These are phyloP conservation scores for Boechera retrofracta DNA, from an alignment of 345 rosid species.

Conservation along the genomic window DNA sequence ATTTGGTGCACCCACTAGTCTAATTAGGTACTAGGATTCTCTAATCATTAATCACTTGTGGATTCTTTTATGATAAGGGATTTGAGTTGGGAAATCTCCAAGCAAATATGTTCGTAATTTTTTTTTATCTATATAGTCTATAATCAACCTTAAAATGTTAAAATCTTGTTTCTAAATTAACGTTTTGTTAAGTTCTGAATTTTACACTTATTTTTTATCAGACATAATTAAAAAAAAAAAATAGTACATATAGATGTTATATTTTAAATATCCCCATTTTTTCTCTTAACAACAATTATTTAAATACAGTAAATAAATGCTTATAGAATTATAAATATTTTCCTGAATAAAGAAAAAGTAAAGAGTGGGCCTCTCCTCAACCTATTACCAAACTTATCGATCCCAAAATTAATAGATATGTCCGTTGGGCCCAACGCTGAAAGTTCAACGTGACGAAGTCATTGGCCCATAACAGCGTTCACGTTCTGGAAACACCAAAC, in stretches of 20 bases:
- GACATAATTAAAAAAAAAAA: too few relatives aligned
- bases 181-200: neutral
- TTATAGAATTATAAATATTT: too few relatives aligned
- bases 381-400: neutral
- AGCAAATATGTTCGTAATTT: too few relatives aligned
- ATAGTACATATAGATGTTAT: neutral
- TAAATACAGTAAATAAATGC: neutral
- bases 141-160: too few relatives aligned
- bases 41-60: neutral
- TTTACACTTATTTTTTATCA: neutral
- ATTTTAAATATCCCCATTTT: neutral
- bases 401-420: conserved; percentile 2
- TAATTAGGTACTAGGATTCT: conserved; percentile 34
- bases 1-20: conserved; percentile 49
- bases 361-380: neutral
- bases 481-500: conserved; percentile 15
- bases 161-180: neutral
- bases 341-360: neutral
- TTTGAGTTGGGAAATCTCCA: too few relatives aligned
- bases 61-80: too few relatives aligned
- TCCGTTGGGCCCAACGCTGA: neutral
- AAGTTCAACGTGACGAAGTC: conserved; percentile 20
- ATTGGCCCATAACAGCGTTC: conserved; percentile 23
- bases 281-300: neutral
- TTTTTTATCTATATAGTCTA: too few relatives aligned